Base-by-base conservation (phyloP, 2,329 filamentous ascomycete genomes). In the Diaporthe vexans region DNA sequence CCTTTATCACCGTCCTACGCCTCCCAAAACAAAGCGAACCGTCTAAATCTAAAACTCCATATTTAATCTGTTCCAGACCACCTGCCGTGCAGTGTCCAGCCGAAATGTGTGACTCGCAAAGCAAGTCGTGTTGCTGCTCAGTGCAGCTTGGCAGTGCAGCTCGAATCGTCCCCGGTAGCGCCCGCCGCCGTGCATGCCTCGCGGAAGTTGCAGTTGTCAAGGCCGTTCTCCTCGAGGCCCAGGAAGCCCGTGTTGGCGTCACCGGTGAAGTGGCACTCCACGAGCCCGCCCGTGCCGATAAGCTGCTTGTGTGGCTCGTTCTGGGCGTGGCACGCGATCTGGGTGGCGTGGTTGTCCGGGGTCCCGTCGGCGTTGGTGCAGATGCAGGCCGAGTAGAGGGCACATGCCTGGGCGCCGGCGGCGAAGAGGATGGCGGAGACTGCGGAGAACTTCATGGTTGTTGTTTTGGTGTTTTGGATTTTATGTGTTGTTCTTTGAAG, bases 401-500 rank as follows among this genome's bases (percentile, higher is more conserved):
- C 58, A 10, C 58, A 63, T 4, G 58, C 58, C 58, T 63, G 58
- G 13, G 24, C 29, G 58, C 37, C 8, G 15, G 58, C 24, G 58
- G 58, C 58, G 58, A 63, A 63, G 24, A 63, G 35, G 24, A 63
- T 15, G 40, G 58, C 58, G 37, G 58, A 21, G 58, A 63, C n/a
- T 26, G n/a, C 21, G 40, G 17, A 46, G 58, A 63, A 15, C 58
- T 63, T 46, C 58, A 63, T 63, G 15, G 7, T 29, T 63, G 37
- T 19, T 46, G n/a, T 29, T 21, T 63, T 61, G 54, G 29, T 8
- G 29, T 6, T 33, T 33, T 6, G 6, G 29, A 33, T 33, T 33
- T 29, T 29, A 2, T 33, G 29, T 6, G 29, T 33, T 33, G 29
- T 33, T 4, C 5, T 33, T 33, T 33, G 4, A 6, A 33, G 29